A percentile compares a stretch with the other conserved stretches of the same genome.
Evolutionary conservation across 1,284 basidiomycete genomes (phyloP).

Genomic region (Stygiomarasmius scandens): DNA sequence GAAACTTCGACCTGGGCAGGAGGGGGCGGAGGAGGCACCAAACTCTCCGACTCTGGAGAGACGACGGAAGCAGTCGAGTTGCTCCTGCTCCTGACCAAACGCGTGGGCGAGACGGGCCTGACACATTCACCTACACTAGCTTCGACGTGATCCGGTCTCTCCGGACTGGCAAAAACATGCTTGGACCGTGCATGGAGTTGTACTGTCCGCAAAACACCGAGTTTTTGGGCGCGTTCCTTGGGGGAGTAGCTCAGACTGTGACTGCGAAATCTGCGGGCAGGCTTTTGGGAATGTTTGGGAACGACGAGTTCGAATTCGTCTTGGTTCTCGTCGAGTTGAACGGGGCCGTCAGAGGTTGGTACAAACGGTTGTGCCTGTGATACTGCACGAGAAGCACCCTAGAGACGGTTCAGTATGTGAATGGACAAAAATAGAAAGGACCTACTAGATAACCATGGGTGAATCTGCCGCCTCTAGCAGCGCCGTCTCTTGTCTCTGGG

Average conservation of each 20-base stretch:
- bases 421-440: conserved; percentile 5
- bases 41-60: neutral
- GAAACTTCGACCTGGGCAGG: neutral
- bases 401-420: conserved; percentile 14
- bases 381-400: conserved; percentile 68
- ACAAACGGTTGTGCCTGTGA: conserved; percentile 68
- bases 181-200: conserved; percentile 59
- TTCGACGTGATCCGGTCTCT: neutral
- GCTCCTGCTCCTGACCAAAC: conserved; percentile 1
- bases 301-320: conserved; percentile 45
- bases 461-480: conserved; percentile 68
- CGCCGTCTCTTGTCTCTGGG: conserved; percentile 39
- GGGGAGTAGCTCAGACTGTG: conserved; percentile 56
- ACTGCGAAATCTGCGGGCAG: conserved; percentile 48
- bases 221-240: conserved; percentile 44
- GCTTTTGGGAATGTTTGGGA: conserved; percentile 33
- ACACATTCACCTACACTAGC: conserved; percentile 1
- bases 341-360: conserved; percentile 47
- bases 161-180: conserved; percentile 48
- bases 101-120: conserved; percentile 6
- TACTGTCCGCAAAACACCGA: conserved; percentile 62
- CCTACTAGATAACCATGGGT: conserved; percentile 61
- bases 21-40: conserved; percentile 2
- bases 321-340: conserved; percentile 53
- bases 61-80: conserved; percentile 13